Evolutionary conservation across 2,329 filamentous ascomycete genomes (phyloP), one percentile per base, ranked within the genome.

Genomic region (Gremmenia infestans): DNA sequence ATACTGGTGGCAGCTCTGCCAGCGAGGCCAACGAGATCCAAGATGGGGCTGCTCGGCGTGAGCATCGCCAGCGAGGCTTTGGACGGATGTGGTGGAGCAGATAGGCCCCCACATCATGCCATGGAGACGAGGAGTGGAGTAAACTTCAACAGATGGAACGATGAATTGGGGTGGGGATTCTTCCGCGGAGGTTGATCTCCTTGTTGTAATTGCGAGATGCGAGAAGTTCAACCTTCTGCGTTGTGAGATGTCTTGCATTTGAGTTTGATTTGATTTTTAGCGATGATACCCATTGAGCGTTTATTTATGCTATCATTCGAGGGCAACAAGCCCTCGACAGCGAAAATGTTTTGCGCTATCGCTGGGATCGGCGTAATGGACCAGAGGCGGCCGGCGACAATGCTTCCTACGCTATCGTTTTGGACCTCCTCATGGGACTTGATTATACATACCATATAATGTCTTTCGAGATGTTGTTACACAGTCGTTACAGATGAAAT

Each of bases 1-100:
- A 69, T 40, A 70, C 67, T 58, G 68, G 67, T 47, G 68, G 65
- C 2, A 70, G 66, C 58, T 74, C 71, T 7, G 70, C 71, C 9
- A 66, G 53, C 25, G 72, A 78, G 45, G 71, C 69, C 2, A 75
- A 74, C 58, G 62, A 65, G 11, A 78, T 81, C 60, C 74, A 82
- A 60, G 83, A 87, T 65, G 82, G 82, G 6, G 83, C 83, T 11
- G 83, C 83, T 1, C 74, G 78, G 35, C 76, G 83, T 12, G 83
- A 86, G 68, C 67, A 69, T 14, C 71, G 78, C 54, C 78, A 86
- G 70, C 78, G 83, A 23, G 82, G 83, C n/a, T 81, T 85, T 56
- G 72, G 75, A 40, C 73, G 75, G 45, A 64, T 66, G 53, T 67
- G 63, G 62, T 64, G 66, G 63, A 66, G 48, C 25, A 64, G 61